Base-by-base conservation (phyloP, 2,329 filamentous ascomycete genomes). In the Calonectria fujianensis region DNA sequence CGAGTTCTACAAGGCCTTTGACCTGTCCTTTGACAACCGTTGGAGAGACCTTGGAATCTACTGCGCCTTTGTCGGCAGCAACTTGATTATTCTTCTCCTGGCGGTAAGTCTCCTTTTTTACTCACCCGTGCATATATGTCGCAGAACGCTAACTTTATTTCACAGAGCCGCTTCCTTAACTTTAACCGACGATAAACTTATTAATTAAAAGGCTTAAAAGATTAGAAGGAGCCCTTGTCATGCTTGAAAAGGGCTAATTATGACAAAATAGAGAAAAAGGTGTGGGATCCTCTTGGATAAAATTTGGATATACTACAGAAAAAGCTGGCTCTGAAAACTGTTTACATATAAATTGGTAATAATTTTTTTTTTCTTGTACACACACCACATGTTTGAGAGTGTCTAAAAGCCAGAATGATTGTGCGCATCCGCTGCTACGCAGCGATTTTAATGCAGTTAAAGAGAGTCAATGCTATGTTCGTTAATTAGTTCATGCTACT, bases 11-110 rank as follows among this genome's bases (percentile, higher is more conserved):
- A 82, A 87, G 69, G 89, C 91, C 0, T 89, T 97, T 24, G 89
- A 90, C 3, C 90, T 97, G 80, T 87, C 86, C 3, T 98, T 93
- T 80, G 86, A 87, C 54, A 85, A 94, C 77, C 88, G 95, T 20
- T 98, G 95, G 95, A 90, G 95, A 70, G 95, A 98, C 79, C 73
- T 97, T 72, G 96, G 95, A 2, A 97, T 98, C 75, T 93, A 93
- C 78, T 79, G 90, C 39, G 93, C 93, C 1, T 98, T 96, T 81
- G 89, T 97, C 69, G 94, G 86, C 18, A 95, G 93, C 82, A 98
- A 97, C 83, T 82, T 97, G 80, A 89, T 94, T 35, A 90, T 92
- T 75, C 81, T 92, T 37, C 86, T 91, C 69, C 10, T 86, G 61
- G 90, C 89, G 54, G 90, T 91, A 86, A 84, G 90, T 87, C 66